Conservation (phyloP, 2,329 filamentous ascomycete species). For the Aspergillus candidus region DNA sequence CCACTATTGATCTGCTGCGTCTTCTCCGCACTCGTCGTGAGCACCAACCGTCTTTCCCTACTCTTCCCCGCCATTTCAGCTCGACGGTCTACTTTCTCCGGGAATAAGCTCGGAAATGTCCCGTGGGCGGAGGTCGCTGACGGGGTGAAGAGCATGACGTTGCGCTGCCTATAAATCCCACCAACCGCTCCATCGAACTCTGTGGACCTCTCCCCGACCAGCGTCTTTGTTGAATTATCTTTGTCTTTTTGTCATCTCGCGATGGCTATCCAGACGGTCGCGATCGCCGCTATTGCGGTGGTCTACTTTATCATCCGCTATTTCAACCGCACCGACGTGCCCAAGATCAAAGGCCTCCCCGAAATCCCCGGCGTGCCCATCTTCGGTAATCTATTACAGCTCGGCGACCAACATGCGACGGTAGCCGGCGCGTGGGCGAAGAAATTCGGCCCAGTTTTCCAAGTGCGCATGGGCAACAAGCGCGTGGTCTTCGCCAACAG, state of each 20-base stretch:
- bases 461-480: conserved; percentile 63
- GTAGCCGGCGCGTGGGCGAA: conserved; percentile 53
- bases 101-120: conserved; percentile 9
- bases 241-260: neutral
- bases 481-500: conserved; percentile 73
- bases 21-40: no score
- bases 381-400: conserved; percentile 58
- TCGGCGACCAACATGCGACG: conserved; percentile 53
- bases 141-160: neutral
- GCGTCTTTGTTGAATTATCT: neutral
- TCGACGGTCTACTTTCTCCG: no score
- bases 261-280: conserved; percentile 28
- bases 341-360: conserved; percentile 57
- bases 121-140: conserved; percentile 3
- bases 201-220: no score
- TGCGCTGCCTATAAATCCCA: no score
- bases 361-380: conserved; percentile 58
- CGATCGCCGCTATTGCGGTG: conserved; percentile 30
- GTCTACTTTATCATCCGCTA: conserved; percentile 38
- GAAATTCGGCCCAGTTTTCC: conserved; percentile 59
- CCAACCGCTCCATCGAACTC: no score
- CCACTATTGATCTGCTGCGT: neutral
- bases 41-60: no score
- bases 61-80: no score
- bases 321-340: conserved; percentile 48